Percentiles rank a stretch among this genome's conserved stretches.
These are phyloP conservation scores for Xylaria palmicola DNA, from an alignment of 495 filamentous ascomycete genomes.

Conservation along the genomic window DNA sequence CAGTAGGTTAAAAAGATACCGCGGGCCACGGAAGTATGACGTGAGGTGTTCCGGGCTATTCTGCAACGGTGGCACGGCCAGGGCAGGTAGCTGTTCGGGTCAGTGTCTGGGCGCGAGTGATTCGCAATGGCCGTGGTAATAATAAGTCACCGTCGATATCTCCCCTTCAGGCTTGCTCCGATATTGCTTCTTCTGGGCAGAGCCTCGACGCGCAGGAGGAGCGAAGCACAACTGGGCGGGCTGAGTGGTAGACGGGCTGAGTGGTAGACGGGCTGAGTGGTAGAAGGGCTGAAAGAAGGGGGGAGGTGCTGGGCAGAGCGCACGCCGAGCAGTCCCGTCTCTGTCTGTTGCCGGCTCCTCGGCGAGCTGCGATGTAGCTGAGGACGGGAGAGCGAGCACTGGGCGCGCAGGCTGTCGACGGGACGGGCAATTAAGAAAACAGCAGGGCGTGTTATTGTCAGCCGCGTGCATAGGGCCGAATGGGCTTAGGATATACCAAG, in stretches of 20 bases:
- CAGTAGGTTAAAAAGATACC: not conserved
- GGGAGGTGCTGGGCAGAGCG: not conserved
- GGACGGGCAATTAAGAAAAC: not conserved
- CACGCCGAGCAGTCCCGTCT: not conserved
- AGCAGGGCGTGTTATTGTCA: slow-evolving; percentile 1
- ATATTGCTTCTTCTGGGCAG: slow-evolving; percentile 13
- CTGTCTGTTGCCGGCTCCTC: not conserved
- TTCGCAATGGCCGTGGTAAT: slow-evolving; percentile 3
- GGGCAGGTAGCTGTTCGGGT: slow-evolving; percentile 5
- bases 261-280: not conserved
- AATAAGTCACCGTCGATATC: slow-evolving; percentile 7
- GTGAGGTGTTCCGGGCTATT: not conserved
- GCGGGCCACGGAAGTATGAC: slow-evolving; percentile 7
- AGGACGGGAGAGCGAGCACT: not conserved
- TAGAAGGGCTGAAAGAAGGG: not conserved
- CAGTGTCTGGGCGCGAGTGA: slow-evolving; percentile 11
- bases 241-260: not conserved
- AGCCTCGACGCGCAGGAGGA: slow-evolving; percentile 6
- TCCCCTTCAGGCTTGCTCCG: slow-evolving; percentile 14
- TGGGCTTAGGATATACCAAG: slow-evolving; percentile 1
- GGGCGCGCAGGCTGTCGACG: not conserved
- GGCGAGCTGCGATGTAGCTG: not conserved
- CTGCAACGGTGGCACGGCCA: slow-evolving; percentile 2
- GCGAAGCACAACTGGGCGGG: not conserved
- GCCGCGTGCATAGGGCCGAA: slow-evolving; percentile 18